phyloP scores from a whole-genome alignment of 305 asterid species.

The Lippia alba region DNA sequence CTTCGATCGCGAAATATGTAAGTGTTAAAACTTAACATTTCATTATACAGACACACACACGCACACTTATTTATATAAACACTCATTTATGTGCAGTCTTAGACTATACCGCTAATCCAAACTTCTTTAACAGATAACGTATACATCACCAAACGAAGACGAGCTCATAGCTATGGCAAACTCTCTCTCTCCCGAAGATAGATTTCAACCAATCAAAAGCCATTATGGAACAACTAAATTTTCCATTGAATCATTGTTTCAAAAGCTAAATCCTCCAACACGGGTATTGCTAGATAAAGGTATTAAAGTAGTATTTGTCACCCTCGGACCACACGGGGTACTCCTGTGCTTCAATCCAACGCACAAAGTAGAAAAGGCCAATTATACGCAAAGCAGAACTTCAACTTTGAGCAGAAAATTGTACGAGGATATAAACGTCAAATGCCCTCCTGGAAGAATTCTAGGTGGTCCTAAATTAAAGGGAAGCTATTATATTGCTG shows the following conservation, averaged over 20 bases:
- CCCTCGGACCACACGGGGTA: slow-evolving; percentile 81
- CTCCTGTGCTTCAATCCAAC: slow-evolving; percentile 66
- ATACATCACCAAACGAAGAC: slow-evolving; percentile 86
- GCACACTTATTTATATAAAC: not conserved
- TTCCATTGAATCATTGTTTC: slow-evolving; percentile 57
- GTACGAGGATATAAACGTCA: slow-evolving; percentile 50
- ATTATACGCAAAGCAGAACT: slow-evolving; percentile 33
- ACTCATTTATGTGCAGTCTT: not conserved
- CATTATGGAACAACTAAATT: slow-evolving; percentile 29
- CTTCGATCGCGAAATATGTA: slow-evolving; percentile 72
- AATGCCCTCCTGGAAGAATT: slow-evolving; percentile 52
- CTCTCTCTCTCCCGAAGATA: slow-evolving; percentile 54
- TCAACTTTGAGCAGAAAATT: slow-evolving; percentile 49
- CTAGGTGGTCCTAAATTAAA: slow-evolving; percentile 39
- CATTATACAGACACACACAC: not conserved
- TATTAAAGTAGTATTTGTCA: slow-evolving; percentile 67
- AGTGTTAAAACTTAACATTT: slow-evolving; percentile 37
- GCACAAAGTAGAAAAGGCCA: slow-evolving; percentile 40
- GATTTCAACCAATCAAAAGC: slow-evolving; percentile 51
- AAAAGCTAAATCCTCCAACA: slow-evolving; percentile 70
- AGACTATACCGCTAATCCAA: slow-evolving; percentile 7
- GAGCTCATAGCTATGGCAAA: slow-evolving; percentile 97
- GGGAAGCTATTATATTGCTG: slow-evolving; percentile 44
- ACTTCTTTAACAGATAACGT: slow-evolving; percentile 58
- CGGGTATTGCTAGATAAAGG: slow-evolving; percentile 79